Percentiles rank a stretch among this genome's conserved stretches.
Evolutionary conservation across 176 grass and related monocot genomes (phyloP).

Genomic region (Juncus effusus): DNA sequence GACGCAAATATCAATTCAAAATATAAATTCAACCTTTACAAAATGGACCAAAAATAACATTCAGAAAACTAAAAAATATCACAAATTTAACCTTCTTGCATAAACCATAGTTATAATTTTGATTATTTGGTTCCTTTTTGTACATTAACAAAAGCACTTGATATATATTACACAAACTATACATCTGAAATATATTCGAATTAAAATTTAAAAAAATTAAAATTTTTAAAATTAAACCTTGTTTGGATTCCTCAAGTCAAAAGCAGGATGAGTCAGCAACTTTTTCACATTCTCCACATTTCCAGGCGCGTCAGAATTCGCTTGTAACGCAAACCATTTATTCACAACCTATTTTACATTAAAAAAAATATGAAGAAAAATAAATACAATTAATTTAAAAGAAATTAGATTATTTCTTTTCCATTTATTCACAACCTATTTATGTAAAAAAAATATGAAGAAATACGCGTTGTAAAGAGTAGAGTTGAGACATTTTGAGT

Average conservation of each 20-base stretch:
- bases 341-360: conserved; percentile 71
- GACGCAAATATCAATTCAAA: too few relatives aligned
- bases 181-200: not conserved
- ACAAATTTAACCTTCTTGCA: too few relatives aligned
- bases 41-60: not conserved
- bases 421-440: not conserved
- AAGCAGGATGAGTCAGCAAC: conserved; percentile 71
- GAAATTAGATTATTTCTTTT: too few relatives aligned
- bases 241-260: conserved; percentile 85
- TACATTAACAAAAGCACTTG: too few relatives aligned
- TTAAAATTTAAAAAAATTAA: not conserved
- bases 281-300: conserved; percentile 79
- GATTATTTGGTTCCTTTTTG: too few relatives aligned
- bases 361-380: conserved; percentile 13
- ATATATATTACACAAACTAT: too few relatives aligned
- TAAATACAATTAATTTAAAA: conserved; percentile 1
- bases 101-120: too few relatives aligned
- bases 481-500: too few relatives aligned
- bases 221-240: conserved; percentile 46
- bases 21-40: not conserved
- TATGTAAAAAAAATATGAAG: not conserved
- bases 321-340: conserved; percentile 99
- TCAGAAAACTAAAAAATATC: not conserved
- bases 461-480: too few relatives aligned
- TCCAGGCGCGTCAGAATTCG: conserved; percentile 82